Evolutionary conservation across 352 stramenopile species (phyloP).

Genomic region (Elongisporangium prolatum): DNA sequence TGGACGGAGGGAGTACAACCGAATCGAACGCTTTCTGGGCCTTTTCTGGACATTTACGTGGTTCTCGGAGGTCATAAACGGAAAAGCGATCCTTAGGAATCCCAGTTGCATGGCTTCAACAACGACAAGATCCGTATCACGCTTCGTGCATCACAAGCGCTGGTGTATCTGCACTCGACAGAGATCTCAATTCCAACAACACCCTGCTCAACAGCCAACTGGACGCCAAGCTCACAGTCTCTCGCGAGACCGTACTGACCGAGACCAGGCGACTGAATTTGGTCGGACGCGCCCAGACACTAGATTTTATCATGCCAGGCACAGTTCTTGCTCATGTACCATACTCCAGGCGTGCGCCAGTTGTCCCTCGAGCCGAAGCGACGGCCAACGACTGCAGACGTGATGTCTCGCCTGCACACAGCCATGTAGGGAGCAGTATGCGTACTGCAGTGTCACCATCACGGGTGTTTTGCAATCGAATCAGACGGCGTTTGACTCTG

Average conservation of each 20-base stretch:
- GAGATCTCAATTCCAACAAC: constrained; percentile 39
- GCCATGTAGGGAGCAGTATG: background rate
- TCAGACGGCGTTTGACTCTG: no score
- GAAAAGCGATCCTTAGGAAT: background rate
- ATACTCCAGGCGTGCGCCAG: background rate
- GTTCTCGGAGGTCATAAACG: no score
- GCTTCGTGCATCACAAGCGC: constrained; percentile 31
- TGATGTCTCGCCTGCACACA: background rate
- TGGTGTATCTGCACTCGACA: constrained; percentile 50
- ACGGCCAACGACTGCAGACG: background rate
- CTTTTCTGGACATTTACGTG: no score
- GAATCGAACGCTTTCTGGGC: no score
- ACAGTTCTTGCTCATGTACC: background rate
- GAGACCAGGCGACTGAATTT: no score
- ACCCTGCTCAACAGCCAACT: constrained; percentile 23
- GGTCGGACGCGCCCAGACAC: no score
- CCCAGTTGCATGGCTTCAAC: constrained; percentile 21
- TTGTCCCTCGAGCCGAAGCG: background rate
- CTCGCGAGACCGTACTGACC: no score
- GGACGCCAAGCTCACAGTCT: background rate
- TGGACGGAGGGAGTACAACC: no score
- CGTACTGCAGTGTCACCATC: no score
- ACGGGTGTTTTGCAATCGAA: no score
- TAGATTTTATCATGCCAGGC: no score
- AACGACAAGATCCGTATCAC: constrained; percentile 42